Conservation (phyloP, 129 eudicot species). For the Artemisia annua region DNA sequence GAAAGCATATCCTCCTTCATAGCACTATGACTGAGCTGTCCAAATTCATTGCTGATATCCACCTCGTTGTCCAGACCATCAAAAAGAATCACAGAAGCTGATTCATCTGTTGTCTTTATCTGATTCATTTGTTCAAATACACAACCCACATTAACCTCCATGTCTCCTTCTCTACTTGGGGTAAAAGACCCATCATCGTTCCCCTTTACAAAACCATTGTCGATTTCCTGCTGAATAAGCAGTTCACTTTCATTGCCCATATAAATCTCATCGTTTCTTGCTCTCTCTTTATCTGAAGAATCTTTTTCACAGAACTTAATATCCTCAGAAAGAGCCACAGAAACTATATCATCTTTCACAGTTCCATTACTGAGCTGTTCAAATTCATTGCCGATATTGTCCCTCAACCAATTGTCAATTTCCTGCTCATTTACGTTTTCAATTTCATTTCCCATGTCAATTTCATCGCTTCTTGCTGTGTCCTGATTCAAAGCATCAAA, state of each 20-base stretch:
- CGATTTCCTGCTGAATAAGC: slow-evolving; percentile 15
- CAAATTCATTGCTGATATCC: not conserved
- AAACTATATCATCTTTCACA: not conserved
- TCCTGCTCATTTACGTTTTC: slow-evolving; percentile 20
- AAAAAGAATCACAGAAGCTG: slow-evolving; percentile 11
- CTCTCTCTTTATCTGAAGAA: slow-evolving; percentile 29
- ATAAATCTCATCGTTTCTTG: slow-evolving; percentile 21
- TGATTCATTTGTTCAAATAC: slow-evolving; percentile 27
- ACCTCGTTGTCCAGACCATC: too few species aligned
- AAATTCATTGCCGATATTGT: slow-evolving; percentile 12
- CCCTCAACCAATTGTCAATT: slow-evolving; percentile 16
- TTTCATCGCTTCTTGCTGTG: slow-evolving; percentile 25
- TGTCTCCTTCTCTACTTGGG: not conserved
- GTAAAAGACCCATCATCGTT: not conserved
- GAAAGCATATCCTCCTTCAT: too few species aligned
- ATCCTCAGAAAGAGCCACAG: slow-evolving; percentile 5
- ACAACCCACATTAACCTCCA: not conserved
- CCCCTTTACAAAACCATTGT: slow-evolving; percentile 15
- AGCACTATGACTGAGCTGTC: too few species aligned
- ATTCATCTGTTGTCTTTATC: slow-evolving; percentile 10
- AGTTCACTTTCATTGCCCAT: slow-evolving; percentile 18
- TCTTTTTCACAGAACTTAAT: slow-evolving; percentile 12
- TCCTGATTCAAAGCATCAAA: slow-evolving; percentile 19
- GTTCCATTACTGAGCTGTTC: slow-evolving; percentile 10
- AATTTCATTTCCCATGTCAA: slow-evolving; percentile 16